Evolutionary conservation across 345 rosid species (phyloP).

Genomic region (Gossypium ekmanianum): DNA sequence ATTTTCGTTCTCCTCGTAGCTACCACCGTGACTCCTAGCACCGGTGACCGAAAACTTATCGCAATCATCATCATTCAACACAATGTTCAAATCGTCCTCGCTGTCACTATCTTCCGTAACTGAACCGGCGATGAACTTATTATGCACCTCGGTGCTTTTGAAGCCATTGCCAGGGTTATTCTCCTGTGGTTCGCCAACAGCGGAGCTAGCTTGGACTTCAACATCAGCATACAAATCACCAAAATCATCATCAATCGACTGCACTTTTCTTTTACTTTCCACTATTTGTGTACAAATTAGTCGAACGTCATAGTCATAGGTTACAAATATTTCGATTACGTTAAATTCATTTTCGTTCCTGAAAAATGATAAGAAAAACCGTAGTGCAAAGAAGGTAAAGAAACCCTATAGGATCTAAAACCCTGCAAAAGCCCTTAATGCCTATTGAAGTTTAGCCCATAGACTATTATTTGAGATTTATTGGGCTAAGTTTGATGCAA

Average conservation of each 20-base stretch:
- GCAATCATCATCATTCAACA: conserved; percentile 57
- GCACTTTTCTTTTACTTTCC: neutral
- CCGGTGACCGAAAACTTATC: conserved; percentile 13
- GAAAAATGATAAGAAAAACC: neutral
- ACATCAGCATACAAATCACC: conserved; percentile 58
- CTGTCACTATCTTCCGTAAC: conserved; percentile 40
- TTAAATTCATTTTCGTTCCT: neutral
- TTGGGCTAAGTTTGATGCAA: too few relatives aligned
- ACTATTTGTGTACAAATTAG: neutral
- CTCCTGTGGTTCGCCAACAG: conserved; percentile 23
- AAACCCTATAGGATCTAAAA: neutral
- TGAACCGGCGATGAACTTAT: conserved; percentile 11
- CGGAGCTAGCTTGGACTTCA: conserved; percentile 33
- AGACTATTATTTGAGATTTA: neutral
- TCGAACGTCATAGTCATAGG: neutral
- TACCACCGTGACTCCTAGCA: conserved; percentile 12
- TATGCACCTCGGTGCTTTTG: neutral
- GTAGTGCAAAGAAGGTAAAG: neutral
- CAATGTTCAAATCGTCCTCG: conserved; percentile 65
- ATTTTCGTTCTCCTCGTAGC: conserved; percentile 13
- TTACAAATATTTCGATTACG: neutral
- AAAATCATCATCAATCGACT: conserved; percentile 40
- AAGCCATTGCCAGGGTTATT: neutral
- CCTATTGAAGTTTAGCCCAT: neutral
- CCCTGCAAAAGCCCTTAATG: conserved; percentile 4